phyloP scores from a whole-genome alignment of 805 yeast genomes.

The Zygoascus ofunaensis region DNA sequence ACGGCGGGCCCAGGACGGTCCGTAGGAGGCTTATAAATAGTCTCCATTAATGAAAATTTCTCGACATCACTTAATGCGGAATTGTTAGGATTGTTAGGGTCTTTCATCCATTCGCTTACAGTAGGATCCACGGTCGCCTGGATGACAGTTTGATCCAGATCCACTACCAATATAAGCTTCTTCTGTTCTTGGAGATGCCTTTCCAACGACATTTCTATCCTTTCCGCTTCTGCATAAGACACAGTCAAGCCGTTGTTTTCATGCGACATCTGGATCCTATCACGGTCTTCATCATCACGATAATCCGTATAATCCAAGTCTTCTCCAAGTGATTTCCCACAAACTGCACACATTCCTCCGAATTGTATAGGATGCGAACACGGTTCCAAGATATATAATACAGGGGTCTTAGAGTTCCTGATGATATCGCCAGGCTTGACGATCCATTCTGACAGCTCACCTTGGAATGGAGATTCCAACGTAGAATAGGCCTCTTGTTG shows the following conservation, averaged over 20 bases:
- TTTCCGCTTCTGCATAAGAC: constrained; percentile 76
- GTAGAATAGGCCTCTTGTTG: constrained; percentile 31
- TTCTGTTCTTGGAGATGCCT: constrained; percentile 48
- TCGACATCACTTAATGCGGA: constrained; percentile 75
- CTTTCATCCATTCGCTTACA: constrained; percentile 91
- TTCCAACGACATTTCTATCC: constrained; percentile 63
- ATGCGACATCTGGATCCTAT: constrained; percentile 83
- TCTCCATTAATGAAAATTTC: constrained; percentile 67
- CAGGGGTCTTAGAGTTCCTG: constrained; percentile 34
- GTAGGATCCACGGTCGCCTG: constrained; percentile 98
- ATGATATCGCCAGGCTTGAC: constrained; percentile 55
- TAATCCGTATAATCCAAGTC: constrained; percentile 69
- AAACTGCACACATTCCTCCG: constrained; percentile 89
- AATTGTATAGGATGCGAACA: constrained; percentile 90
- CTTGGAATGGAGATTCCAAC: constrained; percentile 78
- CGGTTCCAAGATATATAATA: constrained; percentile 62
- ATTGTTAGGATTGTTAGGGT: constrained; percentile 76
- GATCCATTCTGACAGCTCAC: constrained; percentile 44
- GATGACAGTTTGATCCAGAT: constrained; percentile 92
- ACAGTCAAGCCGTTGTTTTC: constrained; percentile 78
- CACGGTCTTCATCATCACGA: constrained; percentile 52
- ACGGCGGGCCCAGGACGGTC: constrained; percentile 44
- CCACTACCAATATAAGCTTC: constrained; percentile 85
- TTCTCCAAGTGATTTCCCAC: constrained; percentile 63
- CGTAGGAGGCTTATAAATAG: constrained; percentile 32